Base-by-base conservation (phyloP, 2,329 filamentous ascomycete genomes). In the Phoma herbarum region DNA sequence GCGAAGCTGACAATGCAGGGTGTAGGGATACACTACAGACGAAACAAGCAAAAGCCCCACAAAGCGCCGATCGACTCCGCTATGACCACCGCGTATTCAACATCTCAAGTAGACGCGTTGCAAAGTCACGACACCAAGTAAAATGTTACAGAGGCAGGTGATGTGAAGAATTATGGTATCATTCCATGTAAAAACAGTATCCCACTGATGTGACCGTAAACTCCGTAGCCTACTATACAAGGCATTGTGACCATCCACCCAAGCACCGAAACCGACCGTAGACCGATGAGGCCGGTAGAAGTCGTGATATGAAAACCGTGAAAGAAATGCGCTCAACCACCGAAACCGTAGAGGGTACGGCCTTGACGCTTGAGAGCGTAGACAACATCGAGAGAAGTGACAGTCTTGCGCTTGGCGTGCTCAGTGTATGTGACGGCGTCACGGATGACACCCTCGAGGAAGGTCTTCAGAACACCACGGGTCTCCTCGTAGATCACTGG, bases 311-410 rank as follows among this genome's bases (percentile, higher is more conserved):
- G 70, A 75, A 74, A 75, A 71, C 60, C 67, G 63, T 69, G 65
- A 70, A 69, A 60, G 46, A 54, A 64, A 63, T 58, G 53, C 67
- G 73, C 66, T 88, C 91, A 94, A 86, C 90, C 91, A 86, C 91
- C 91, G 86, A 93, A 93, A 84, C 91, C 90, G 85, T 93, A 94
- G 68, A 93, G 89, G 77, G 90, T 80, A 64, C 90, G 84, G 75
- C 86, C 86, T 79, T 88, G 86, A 75, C 86, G 81, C 83, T 88
- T 86, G 66, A 86, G 79, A 57, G 84, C 84, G 71, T 87, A 86
- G 77, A 88, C 86, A 45, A 88, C 86, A 69, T 88, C 86, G 64
- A 88, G 84, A 4, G 85, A 87, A 47, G 85, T 91, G 79, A 91
- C 89, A 14, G 89, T 91, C 88, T 91, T 91, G 81, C 89, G 87